phyloP scores from a whole-genome alignment of 2,329 filamentous ascomycete species.

The Trichophyton benhamiae region DNA sequence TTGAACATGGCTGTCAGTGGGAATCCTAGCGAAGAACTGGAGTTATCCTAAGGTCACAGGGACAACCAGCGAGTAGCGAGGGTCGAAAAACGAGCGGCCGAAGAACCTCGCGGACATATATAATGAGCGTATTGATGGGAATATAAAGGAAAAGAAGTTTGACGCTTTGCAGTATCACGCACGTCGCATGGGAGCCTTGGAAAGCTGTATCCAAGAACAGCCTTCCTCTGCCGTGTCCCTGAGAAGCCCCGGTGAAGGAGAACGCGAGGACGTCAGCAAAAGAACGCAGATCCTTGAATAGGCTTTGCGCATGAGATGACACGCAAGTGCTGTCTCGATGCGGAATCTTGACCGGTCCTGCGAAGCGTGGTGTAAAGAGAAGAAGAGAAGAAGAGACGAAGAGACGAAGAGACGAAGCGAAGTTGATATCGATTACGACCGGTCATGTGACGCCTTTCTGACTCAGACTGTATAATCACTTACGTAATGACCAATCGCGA shows the following conservation, averaged over 20 bases:
- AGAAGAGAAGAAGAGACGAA: slow-evolving; percentile 14
- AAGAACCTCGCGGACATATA: slow-evolving; percentile 20
- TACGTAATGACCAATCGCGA: too few species aligned
- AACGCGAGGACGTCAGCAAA: slow-evolving; percentile 16
- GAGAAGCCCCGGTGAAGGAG: slow-evolving; percentile 21
- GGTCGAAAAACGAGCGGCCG: slow-evolving; percentile 15
- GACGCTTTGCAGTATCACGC: slow-evolving; percentile 40
- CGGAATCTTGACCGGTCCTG: slow-evolving; percentile 26
- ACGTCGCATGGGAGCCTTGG: slow-evolving; percentile 44
- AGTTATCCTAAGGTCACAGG: slow-evolving; percentile 26
- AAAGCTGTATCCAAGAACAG: slow-evolving; percentile 35
- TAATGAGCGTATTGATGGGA: slow-evolving; percentile 25
- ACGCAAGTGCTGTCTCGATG: slow-evolving; percentile 18
- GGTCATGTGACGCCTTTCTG: slow-evolving; percentile 6
- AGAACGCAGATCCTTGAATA: slow-evolving; percentile 18
- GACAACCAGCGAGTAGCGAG: slow-evolving; percentile 19
- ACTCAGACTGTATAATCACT: background rate
- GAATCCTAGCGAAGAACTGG: slow-evolving; percentile 23
- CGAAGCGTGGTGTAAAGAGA: slow-evolving; percentile 36
- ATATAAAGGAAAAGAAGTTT: slow-evolving; percentile 19
- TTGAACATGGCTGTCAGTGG: slow-evolving; percentile 63
- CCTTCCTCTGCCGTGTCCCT: slow-evolving; percentile 18
- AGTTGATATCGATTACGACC: slow-evolving; percentile 5
- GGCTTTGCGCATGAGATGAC: slow-evolving; percentile 38
- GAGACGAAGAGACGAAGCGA: slow-evolving; percentile 14